phyloP scores from a whole-genome alignment of 768 basidiomycete genomes.

The Tulasnella sp. region DNA sequence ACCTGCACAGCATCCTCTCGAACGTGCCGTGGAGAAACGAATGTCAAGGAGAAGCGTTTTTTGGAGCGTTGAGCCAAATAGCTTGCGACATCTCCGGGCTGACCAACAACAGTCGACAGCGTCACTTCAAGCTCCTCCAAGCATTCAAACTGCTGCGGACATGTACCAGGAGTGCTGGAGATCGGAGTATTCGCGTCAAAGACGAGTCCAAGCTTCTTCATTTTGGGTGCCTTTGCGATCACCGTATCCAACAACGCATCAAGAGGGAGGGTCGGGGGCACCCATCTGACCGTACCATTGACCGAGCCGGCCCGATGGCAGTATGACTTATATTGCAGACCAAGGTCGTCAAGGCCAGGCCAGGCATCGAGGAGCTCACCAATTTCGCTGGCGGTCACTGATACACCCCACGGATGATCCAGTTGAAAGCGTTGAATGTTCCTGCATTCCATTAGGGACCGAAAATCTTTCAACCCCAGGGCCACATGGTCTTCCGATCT shows the following conservation, averaged over 20 bases:
- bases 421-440: background rate
- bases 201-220: background rate
- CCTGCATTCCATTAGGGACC: background rate
- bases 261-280: background rate
- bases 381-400: background rate
- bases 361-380: background rate
- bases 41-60: background rate
- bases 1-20: background rate
- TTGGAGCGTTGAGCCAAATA: background rate
- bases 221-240: background rate
- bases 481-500: background rate
- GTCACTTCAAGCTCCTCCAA: background rate
- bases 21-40: background rate
- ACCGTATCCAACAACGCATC: background rate
- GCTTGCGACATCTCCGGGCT: background rate
- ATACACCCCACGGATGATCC: background rate
- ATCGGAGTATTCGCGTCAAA: background rate
- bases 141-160: background rate
- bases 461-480: background rate
- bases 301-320: background rate
- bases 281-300: background rate
- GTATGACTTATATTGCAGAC: background rate
- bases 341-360: background rate
- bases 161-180: background rate
- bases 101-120: background rate